Evolutionary conservation across 1,139 yeast genomes (phyloP).

Genomic region (Groenewaldozyma auringiensis): DNA sequence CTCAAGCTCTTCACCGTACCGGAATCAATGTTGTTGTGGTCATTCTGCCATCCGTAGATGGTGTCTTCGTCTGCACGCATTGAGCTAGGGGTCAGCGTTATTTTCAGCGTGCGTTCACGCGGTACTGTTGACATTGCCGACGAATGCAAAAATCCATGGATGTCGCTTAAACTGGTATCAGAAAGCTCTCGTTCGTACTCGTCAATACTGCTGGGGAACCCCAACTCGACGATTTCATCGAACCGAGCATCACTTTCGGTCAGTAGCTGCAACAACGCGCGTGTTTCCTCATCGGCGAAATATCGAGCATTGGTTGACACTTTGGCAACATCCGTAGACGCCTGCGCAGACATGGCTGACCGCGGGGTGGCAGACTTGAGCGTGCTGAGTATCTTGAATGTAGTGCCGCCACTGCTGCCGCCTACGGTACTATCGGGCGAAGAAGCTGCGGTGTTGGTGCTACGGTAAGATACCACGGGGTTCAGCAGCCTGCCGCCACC

Average conservation of each 20-base stretch:
- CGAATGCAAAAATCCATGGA: not conserved
- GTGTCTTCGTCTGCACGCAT: conserved; percentile 28
- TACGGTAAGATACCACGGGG: not conserved
- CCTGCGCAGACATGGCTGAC: not conserved
- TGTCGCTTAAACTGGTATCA: not conserved
- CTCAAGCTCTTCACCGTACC: not conserved
- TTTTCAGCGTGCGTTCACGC: conserved; percentile 27
- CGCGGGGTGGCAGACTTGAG: not conserved
- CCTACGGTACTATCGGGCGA: not conserved
- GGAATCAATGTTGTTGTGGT: conserved; percentile 18
- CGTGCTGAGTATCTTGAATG: not conserved
- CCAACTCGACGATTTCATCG: conserved; percentile 26
- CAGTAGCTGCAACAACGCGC: conserved; percentile 20
- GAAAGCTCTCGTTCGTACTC: conserved; percentile 3
- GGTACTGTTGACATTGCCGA: conserved; percentile 11
- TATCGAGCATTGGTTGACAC: conserved; percentile 18
- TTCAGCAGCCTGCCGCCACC: not conserved
- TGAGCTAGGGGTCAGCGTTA: conserved; percentile 27
- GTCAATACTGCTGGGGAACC: conserved; percentile 21
- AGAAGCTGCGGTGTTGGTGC: not conserved
- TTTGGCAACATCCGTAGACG: not conserved
- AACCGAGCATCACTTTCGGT: conserved; percentile 18
- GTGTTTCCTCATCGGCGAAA: conserved; percentile 21
- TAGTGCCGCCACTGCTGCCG: not conserved
- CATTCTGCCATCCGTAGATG: conserved; percentile 28